phyloP scores from a whole-genome alignment of 1,284 basidiomycete genomes.

The Ceratorhiza oryzae-sativae region DNA sequence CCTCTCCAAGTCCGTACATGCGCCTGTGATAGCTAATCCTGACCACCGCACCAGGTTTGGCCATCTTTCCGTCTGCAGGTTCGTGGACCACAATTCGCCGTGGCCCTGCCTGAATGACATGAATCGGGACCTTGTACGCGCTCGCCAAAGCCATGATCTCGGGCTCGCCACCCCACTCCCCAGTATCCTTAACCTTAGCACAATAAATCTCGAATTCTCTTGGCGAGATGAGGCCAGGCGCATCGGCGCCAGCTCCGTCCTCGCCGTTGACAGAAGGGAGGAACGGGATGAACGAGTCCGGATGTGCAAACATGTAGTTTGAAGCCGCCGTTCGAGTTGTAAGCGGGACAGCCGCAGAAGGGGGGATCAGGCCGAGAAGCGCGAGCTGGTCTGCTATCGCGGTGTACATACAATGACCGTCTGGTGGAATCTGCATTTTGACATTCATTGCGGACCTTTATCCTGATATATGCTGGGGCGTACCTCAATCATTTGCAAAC shows the following conservation, averaged over 20 bases:
- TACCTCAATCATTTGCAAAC: conserved; percentile 76
- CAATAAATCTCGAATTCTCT: conserved; percentile 82
- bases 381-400: conserved; percentile 90
- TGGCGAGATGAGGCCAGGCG: conserved; percentile 73
- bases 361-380: conserved; percentile 65
- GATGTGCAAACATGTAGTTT: conserved; percentile 81
- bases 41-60: conserved; percentile 45
- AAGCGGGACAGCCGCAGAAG: conserved; percentile 63
- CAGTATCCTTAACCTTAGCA: conserved; percentile 78
- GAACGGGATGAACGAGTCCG: conserved; percentile 94
- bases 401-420: conserved; percentile 95
- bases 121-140: conserved; percentile 86
- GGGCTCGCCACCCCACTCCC: conserved; percentile 96
- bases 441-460: neutral
- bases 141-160: conserved; percentile 92
- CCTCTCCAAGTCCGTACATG: conserved; percentile 94
- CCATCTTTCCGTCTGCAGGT: conserved; percentile 53
- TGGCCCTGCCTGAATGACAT: conserved; percentile 85
- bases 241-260: conserved; percentile 71
- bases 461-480: conserved; percentile 41
- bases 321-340: conserved; percentile 76
- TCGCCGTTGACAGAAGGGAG: conserved; percentile 80
- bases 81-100: conserved; percentile 87
- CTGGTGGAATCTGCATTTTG: conserved; percentile 79
- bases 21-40: conserved; percentile 87